Evolutionary conservation across 1,139 yeast species (phyloP), one percentile per base, ranked within the genome.

Genomic region (Blastobotrys ciferrii): DNA sequence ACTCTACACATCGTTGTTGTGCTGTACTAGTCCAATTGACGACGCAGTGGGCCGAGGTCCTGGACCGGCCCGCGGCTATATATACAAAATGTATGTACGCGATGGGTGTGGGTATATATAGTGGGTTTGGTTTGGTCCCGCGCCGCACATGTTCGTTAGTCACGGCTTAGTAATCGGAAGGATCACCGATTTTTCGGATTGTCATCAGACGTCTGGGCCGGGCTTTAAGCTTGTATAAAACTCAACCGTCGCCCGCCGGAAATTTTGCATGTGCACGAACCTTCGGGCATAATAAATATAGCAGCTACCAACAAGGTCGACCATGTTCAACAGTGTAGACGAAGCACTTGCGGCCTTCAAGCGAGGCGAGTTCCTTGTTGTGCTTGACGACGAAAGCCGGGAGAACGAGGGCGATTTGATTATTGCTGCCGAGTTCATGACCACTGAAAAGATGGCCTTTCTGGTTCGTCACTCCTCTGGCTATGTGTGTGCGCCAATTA

Each of bases 391-490:
- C 64, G 98, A 88, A 66, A 78, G 78, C 62, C 83, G 98, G 61
- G 99, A 94, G 69, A 94, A 94, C 66, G 99, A 94, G 73, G 98
- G 98, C 45, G 99, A 94, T 66, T 76, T 94, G 64, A 89, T 94
- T 60, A 83, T 87, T 49, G 95, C 98, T 18, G 98, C 97, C 28
- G 83, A 85, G 58, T 74, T 75, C 50, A 75, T 82, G 58, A 87
- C 95, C 37, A 82, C 87, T 46, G 84, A 84, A 61, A 82, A 89
- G 60, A 89, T 94, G 97, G 98, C 98, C 1, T 94, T 92, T 61
- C 73, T 94, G 56, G 95, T 94, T 36, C 82, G 94, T 58, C 80
- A 92, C 56, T 70, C 76, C 6, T 84, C 95, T 1, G 98, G 99
- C 9, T 91, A 86, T 65, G 91, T 94, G 5, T 94, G 99, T 71